Evolutionary conservation across 768 basidiomycete species (phyloP).

Genomic region (Gelatoporia subvermispora): DNA sequence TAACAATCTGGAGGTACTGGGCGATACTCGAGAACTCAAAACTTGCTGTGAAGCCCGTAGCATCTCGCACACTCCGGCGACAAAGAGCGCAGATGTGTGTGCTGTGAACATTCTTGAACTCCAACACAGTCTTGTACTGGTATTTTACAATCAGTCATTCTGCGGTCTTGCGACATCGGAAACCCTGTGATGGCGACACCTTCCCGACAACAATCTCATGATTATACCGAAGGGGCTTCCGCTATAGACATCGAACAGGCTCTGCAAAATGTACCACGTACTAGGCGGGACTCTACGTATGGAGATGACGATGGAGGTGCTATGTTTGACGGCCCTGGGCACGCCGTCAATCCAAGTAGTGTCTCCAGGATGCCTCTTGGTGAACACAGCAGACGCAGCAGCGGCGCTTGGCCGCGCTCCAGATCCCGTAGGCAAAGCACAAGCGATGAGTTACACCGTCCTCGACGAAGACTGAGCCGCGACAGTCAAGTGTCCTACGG

Average conservation of each 20-base stretch:
- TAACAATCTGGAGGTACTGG: no score
- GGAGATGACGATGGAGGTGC: conserved; percentile 57
- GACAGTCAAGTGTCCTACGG: conserved; percentile 13
- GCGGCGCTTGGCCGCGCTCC: conserved; percentile 47
- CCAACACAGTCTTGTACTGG: no score
- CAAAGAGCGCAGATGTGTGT: no score
- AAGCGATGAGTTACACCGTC: conserved; percentile 7
- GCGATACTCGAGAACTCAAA: no score
- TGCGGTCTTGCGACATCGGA: no score
- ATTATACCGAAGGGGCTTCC: conserved; percentile 88
- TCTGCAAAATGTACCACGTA: conserved; percentile 42
- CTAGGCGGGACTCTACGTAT: conserved; percentile 68
- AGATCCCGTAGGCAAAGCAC: conserved; percentile 46
- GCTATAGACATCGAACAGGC: conserved; percentile 66
- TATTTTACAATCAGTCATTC: no score
- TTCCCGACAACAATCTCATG: conserved; percentile 24
- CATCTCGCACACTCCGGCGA: no score
- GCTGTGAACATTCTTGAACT: no score
- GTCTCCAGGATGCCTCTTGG: conserved; percentile 73
- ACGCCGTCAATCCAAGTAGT: conserved; percentile 70
- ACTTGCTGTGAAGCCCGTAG: no score
- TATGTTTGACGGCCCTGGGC: conserved; percentile 71
- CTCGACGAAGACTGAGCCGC: conserved; percentile 14
- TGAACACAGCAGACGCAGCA: conserved; percentile 48
- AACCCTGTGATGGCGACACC: no score